Conservation (phyloP, 164 flowering plant species). For the Chimonanthus salicifolius region DNA sequence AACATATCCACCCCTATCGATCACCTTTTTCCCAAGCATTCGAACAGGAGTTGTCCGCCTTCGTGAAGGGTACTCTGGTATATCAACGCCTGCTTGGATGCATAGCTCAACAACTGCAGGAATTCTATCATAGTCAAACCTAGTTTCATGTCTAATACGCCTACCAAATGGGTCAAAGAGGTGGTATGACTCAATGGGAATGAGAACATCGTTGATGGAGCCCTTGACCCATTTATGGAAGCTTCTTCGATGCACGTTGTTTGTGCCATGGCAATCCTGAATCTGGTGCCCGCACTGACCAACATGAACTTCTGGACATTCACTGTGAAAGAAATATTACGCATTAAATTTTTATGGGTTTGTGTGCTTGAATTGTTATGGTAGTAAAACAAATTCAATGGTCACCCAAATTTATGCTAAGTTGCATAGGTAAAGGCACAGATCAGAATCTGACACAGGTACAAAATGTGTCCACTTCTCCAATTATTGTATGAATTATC, state of each 20-base stretch:
- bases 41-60: slow-evolving; percentile 71
- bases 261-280: slow-evolving; percentile 58
- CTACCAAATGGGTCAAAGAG: slow-evolving; percentile 87
- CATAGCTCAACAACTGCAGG: slow-evolving; percentile 95
- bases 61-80: slow-evolving; percentile 81
- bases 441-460: no score
- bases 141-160: slow-evolving; percentile 75
- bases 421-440: no score
- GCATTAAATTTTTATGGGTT: neutral
- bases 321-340: slow-evolving; percentile 29
- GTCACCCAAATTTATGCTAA: neutral
- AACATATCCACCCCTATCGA: slow-evolving; percentile 67
- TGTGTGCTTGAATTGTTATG: neutral
- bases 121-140: slow-evolving; percentile 79
- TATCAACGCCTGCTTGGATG: slow-evolving; percentile 90
- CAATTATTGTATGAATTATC: no score
- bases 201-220: slow-evolving; percentile 67
- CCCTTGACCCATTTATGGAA: slow-evolving; percentile 82
- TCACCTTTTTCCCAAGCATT: slow-evolving; percentile 75
- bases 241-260: slow-evolving; percentile 41
- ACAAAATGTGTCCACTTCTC: no score
- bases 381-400: neutral
- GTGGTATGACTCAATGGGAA: slow-evolving; percentile 89
- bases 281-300: slow-evolving; percentile 63
- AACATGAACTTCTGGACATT: slow-evolving; percentile 81